These are phyloP conservation scores for Termitomyces sp. DNA, from an alignment of 768 basidiomycete species.

Conservation along the genomic window DNA sequence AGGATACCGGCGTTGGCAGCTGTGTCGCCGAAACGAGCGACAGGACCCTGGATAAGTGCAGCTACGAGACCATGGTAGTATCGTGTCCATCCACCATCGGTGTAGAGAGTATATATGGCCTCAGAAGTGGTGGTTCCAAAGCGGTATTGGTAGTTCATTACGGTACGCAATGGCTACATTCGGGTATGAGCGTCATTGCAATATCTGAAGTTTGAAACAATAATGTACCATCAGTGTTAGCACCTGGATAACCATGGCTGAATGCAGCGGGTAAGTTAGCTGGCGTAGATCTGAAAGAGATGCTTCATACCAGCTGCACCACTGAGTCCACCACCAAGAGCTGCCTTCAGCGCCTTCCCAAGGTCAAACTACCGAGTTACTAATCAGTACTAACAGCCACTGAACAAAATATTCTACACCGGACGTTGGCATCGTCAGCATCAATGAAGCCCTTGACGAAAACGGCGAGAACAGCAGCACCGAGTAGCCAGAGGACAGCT, in stretches of 20 bases:
- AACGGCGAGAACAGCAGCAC: conserved; percentile 35
- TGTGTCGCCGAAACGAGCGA: conserved; percentile 90
- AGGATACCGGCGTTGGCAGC: conserved; percentile 92
- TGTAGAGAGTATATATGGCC: conserved; percentile 63
- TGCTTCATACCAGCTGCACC: conserved; percentile 66
- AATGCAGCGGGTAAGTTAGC: neutral
- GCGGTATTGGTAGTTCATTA: conserved; percentile 96
- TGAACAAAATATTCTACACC: conserved; percentile 15
- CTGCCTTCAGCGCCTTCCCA: conserved; percentile 67
- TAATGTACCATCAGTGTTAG: conserved; percentile 67
- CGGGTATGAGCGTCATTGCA: conserved; percentile 5
- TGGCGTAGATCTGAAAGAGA: neutral
- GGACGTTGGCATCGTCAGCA: conserved; percentile 59
- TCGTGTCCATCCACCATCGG: conserved; percentile 74
- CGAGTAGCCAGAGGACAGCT: conserved; percentile 27
- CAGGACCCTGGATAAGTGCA: conserved; percentile 82
- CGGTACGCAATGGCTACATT: conserved; percentile 77
- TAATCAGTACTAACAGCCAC: neutral
- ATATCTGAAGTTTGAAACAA: neutral
- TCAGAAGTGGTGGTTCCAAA: conserved; percentile 74
- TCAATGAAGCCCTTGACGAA: conserved; percentile 72
- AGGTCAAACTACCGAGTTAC: conserved; percentile 64
- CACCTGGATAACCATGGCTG: conserved; percentile 94
- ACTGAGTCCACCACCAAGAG: conserved; percentile 85
- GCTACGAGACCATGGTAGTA: conserved; percentile 87